Evolutionary conservation across 2,329 filamentous ascomycete species (phyloP).

Genomic region (Pezicula carpinea): DNA sequence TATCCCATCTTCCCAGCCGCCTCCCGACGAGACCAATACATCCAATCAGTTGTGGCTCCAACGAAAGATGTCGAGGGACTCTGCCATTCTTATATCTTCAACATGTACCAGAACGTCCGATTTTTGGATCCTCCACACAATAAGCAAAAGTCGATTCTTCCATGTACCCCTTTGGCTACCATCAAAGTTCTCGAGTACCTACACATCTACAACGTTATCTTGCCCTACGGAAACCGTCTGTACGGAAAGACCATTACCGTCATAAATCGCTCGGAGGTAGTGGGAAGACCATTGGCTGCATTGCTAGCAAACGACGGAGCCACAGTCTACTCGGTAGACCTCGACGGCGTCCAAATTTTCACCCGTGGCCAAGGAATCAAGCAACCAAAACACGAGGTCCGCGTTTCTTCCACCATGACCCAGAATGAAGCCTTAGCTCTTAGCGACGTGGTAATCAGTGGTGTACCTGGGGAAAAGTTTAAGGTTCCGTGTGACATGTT

Average conservation of each 20-base stretch:
- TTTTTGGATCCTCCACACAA: slow-evolving; percentile 79
- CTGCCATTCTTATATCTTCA: slow-evolving; percentile 90
- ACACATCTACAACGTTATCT: slow-evolving; percentile 92
- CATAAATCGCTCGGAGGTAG: slow-evolving; percentile 94
- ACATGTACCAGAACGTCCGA: slow-evolving; percentile 99
- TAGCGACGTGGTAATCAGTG: slow-evolving; percentile 92
- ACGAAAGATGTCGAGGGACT: slow-evolving; percentile 95
- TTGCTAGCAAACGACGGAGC: slow-evolving; percentile 94
- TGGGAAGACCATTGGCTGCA: slow-evolving; percentile 86
- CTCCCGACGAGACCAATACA: slow-evolving; percentile 84
- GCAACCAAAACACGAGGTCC: slow-evolving; percentile 79
- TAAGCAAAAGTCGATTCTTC: slow-evolving; percentile 83
- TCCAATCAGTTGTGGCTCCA: slow-evolving; percentile 89
- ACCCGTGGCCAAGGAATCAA: slow-evolving; percentile 84
- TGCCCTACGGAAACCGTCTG: slow-evolving; percentile 87
- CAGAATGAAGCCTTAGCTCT: slow-evolving; percentile 78
- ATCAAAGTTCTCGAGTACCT: slow-evolving; percentile 97
- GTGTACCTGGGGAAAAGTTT: slow-evolving; percentile 82
- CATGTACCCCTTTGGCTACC: slow-evolving; percentile 91
- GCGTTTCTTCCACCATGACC: slow-evolving; percentile 68
- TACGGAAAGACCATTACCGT: slow-evolving; percentile 94
- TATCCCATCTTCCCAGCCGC: slow-evolving; percentile 88
- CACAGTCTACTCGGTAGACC: slow-evolving; percentile 89
- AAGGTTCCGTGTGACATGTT: slow-evolving; percentile 84
- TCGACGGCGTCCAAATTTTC: slow-evolving; percentile 88